Evolutionary conservation across 106 monocot species (phyloP).

Genomic region (Iris macrosiphon): DNA sequence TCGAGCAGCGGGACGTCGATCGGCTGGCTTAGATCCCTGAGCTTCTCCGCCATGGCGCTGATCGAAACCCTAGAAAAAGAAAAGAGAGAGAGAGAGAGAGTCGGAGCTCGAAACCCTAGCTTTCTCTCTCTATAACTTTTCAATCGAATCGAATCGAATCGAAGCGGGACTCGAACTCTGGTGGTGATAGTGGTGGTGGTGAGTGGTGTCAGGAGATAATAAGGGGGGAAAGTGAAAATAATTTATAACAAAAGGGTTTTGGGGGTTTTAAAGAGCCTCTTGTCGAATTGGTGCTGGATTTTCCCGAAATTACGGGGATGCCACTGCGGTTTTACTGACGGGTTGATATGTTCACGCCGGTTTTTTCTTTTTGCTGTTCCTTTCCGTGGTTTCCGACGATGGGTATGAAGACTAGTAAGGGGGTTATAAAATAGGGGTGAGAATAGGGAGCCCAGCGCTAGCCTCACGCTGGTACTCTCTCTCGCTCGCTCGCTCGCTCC

Average conservation of each 20-base stretch:
- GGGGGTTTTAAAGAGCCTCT: background rate
- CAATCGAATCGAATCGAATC: no score
- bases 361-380: no score
- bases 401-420: no score
- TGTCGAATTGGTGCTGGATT: background rate
- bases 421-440: background rate
- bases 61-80: conserved; percentile 25
- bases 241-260: background rate
- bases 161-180: no score
- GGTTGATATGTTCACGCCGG: background rate
- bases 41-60: conserved; percentile 49
- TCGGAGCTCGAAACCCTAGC: conserved; percentile 14
- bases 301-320: background rate
- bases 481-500: no score
- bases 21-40: conserved; percentile 86
- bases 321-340: no score
- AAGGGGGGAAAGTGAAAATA: no score
- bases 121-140: background rate
- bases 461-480: background rate
- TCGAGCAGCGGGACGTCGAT: conserved; percentile 95
- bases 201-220: no score
- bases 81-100: no score
- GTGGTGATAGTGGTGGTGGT: no score
- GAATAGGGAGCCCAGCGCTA: background rate
- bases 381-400: no score